Evolutionary conservation across 805 yeast species (phyloP).

Genomic region (Wickerhamiella azymoides): DNA sequence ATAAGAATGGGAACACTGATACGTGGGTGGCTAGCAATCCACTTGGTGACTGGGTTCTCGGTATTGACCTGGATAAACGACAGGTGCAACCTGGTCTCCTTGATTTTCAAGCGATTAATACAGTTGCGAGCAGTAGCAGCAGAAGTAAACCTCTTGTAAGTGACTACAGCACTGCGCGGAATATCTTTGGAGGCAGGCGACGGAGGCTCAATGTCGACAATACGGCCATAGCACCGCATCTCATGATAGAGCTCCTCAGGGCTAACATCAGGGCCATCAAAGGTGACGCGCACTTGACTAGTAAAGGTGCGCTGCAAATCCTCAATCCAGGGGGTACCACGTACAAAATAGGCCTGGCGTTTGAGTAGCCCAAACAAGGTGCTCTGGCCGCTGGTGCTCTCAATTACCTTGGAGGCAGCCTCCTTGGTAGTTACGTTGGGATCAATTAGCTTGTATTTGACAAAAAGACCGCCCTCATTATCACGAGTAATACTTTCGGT

Average conservation of each 20-base stretch:
- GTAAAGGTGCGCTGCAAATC: slow-evolving; percentile 73
- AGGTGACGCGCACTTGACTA: slow-evolving; percentile 44
- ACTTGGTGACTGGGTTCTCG: slow-evolving; percentile 32
- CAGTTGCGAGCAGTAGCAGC: slow-evolving; percentile 86
- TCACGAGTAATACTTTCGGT: slow-evolving; percentile 52
- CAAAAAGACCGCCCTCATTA: slow-evolving; percentile 92
- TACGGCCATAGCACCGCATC: slow-evolving; percentile 77
- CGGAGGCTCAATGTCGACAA: slow-evolving; percentile 58
- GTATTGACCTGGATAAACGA: slow-evolving; percentile 48
- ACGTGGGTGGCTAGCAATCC: slow-evolving; percentile 62
- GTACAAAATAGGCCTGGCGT: slow-evolving; percentile 48
- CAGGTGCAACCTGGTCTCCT: slow-evolving; percentile 48
- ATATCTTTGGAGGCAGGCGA: slow-evolving; percentile 31
- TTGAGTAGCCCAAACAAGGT: slow-evolving; percentile 12
- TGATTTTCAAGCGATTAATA: slow-evolving; percentile 57
- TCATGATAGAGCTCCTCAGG: slow-evolving; percentile 72
- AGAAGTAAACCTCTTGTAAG: slow-evolving; percentile 42
- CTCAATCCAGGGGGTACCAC: slow-evolving; percentile 94
- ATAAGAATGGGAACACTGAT: slow-evolving; percentile 68
- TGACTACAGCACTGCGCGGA: slow-evolving; percentile 40
- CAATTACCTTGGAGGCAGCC: not conserved
- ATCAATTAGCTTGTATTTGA: slow-evolving; percentile 52
- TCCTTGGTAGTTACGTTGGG: slow-evolving; percentile 19
- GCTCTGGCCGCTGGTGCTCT: not conserved
- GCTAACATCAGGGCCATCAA: slow-evolving; percentile 61